Evolutionary conservation across 1,284 basidiomycete species (phyloP).

Genomic region (Tilletia caries): DNA sequence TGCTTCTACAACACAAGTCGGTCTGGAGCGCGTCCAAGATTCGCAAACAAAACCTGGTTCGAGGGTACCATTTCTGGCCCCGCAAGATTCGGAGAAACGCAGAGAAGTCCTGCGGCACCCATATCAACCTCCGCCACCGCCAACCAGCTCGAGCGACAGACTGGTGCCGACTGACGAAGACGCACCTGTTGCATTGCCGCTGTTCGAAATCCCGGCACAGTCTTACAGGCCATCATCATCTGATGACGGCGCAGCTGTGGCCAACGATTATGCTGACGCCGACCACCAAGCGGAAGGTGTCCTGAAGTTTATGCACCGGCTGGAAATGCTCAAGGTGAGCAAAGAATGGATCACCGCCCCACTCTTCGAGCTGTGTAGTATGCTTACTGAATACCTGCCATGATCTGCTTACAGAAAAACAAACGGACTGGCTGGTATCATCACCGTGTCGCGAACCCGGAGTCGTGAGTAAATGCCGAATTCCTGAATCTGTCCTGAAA

Average conservation of each 20-base stretch:
- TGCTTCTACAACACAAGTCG: neutral
- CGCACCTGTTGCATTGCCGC: constrained; percentile 27
- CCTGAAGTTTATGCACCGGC: constrained; percentile 46
- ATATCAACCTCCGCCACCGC: constrained; percentile 44
- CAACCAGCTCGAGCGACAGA: constrained; percentile 28
- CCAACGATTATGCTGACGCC: constrained; percentile 31
- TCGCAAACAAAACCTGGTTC: neutral
- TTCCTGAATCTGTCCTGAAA: too few species aligned
- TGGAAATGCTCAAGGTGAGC: constrained; percentile 46
- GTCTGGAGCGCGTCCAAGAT: neutral
- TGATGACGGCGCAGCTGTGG: neutral
- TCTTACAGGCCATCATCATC: too few species aligned
- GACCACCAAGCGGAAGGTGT: constrained; percentile 32
- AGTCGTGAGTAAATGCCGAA: constrained; percentile 56
- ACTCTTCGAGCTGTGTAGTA: too few species aligned
- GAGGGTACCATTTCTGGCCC: neutral
- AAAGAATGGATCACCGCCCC: neutral
- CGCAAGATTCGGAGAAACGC: neutral
- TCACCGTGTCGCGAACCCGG: constrained; percentile 42
- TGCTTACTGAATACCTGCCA: neutral
- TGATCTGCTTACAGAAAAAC: constrained; percentile 15
- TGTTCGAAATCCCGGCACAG: constrained; percentile 26
- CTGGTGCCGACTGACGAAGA: constrained; percentile 31
- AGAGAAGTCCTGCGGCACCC: neutral
- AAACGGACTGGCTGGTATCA: constrained; percentile 51